Evolutionary conservation across 164 flowering plant genomes (phyloP), one percentile per base, ranked within the genome.

Genomic region (grape (Vitis vinifera)): DNA sequence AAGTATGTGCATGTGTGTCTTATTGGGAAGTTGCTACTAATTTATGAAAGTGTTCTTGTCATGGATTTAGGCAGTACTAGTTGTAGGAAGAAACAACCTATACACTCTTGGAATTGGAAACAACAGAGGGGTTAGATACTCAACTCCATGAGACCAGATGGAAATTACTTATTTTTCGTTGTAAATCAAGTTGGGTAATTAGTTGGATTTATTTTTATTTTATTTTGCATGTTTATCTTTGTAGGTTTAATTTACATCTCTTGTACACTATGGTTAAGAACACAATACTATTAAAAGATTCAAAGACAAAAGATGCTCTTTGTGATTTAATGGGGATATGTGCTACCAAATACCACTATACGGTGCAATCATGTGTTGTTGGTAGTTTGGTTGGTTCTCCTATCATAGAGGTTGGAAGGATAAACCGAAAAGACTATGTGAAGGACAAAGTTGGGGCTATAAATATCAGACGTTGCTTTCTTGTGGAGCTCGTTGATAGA

Each of bases 101-200:
- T 82, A 10, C 82, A 82, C 55, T 83, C 93, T 37, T 96, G 93
- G 97, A 89, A 89, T 68, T 96, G 97, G 98, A 97, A 96, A 29
- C 49, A 73, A 1, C 98, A 91, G 68, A 83, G 99, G 76, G 85
- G 86, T 15, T 77, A 93, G 59, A 86, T 93, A 59, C 76, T 93
- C 57, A 86, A 74, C 67, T 53, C 91, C 75, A 82, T 93, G 8
- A 89, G 87, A 69, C 93, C 81, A 1, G 98, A 93, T 78, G 97
- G 90, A 75, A 90, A 86, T 76, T 96, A 86, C 73, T 66, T 91
- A 59, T 88, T 95, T 73, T 96, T 87, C 67, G 72, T 96, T 52
- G 61, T 71, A 23, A 93, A 87, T 98, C 93, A 83, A 82, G 98
- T 78, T 55, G 57, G 12, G 4, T 68, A 29, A 53, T 6, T 31